A percentile compares a stretch with the other conserved stretches of the same genome.
Conservation (phyloP, 495 filamentous ascomycete genomes). For the Xylaria grammica region DNA sequence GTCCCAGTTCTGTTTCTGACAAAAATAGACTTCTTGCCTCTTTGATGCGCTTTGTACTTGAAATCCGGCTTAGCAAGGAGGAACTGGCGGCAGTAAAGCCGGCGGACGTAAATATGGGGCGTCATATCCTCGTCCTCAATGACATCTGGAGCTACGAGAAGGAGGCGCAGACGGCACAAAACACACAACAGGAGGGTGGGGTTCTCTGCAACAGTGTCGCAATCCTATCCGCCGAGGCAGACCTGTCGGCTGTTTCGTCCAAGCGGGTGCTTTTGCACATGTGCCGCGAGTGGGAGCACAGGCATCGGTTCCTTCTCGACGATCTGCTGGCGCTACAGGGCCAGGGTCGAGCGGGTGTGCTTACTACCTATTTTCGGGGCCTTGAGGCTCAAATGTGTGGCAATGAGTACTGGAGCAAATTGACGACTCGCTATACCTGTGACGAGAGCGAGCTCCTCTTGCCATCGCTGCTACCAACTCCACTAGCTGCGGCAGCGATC, state of each 20-base stretch:
- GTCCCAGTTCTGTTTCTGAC: conserved; percentile 42
- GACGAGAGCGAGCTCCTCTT: too few species aligned
- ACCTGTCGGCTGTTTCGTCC: conserved; percentile 22
- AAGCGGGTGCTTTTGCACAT: conserved; percentile 39
- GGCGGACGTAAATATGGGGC: conserved; percentile 37
- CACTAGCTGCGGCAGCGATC: too few species aligned
- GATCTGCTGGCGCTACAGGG: conserved; percentile 11
- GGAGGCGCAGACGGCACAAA: conserved; percentile 31
- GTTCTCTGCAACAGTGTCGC: conserved; percentile 33
- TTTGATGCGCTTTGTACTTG: conserved; percentile 42
- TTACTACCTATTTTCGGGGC: conserved; percentile 35
- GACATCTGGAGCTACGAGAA: conserved; percentile 49
- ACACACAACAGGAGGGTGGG: conserved; percentile 32
- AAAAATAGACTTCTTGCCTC: conserved; percentile 24
- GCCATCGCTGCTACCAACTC: too few species aligned
- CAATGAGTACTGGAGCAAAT: conserved; percentile 45
- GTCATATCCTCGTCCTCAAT: conserved; percentile 44
- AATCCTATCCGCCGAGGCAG: conserved; percentile 27
- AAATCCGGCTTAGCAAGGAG: conserved; percentile 26
- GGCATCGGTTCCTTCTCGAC: conserved; percentile 27
- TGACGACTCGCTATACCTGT: background rate
- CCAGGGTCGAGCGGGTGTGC: background rate
- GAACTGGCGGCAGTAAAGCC: conserved; percentile 26
- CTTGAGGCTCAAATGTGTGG: conserved; percentile 44
- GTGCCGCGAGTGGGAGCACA: conserved; percentile 36